Percentiles rank a stretch among this genome's conserved stretches.
Evolutionary conservation across 2,329 filamentous ascomycete species (phyloP).

Genomic region (Venturia carpophila): DNA sequence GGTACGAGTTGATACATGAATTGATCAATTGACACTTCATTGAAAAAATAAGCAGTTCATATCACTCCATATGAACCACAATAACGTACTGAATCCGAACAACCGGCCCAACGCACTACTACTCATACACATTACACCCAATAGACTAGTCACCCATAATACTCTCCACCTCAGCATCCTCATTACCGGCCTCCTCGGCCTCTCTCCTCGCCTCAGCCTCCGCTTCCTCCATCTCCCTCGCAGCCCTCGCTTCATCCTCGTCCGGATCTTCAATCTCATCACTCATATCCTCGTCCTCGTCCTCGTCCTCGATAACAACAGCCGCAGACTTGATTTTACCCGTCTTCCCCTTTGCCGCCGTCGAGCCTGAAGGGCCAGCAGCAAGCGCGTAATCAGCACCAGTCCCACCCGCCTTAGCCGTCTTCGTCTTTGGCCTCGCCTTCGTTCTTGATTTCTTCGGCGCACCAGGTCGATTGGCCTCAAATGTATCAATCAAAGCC

Average conservation of each 20-base stretch:
- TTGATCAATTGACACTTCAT: no score
- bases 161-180: constrained; percentile 38
- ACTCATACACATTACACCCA: neutral
- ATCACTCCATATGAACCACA: no score
- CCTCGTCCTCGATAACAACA: constrained; percentile 27
- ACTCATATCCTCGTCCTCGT: constrained; percentile 28
- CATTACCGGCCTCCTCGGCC: constrained; percentile 28
- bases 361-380: constrained; percentile 12
- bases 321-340: constrained; percentile 15
- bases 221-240: constrained; percentile 31
- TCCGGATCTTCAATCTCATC: constrained; percentile 24
- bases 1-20: neutral
- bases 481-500: constrained; percentile 73
- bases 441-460: constrained; percentile 39
- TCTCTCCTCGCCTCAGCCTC: constrained; percentile 27
- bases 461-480: constrained; percentile 48
- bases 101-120: no score
- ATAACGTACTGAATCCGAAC: no score
- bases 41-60: no score
- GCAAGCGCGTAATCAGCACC: neutral
- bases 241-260: constrained; percentile 28
- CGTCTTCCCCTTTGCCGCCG: constrained; percentile 31
- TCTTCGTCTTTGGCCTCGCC: constrained; percentile 26
- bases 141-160: constrained; percentile 33
- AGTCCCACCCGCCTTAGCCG: neutral